A percentile compares a stretch with the other conserved stretches of the same genome.
phyloP scores from a whole-genome alignment of 305 asterid species.

The Solanum chacoense region DNA sequence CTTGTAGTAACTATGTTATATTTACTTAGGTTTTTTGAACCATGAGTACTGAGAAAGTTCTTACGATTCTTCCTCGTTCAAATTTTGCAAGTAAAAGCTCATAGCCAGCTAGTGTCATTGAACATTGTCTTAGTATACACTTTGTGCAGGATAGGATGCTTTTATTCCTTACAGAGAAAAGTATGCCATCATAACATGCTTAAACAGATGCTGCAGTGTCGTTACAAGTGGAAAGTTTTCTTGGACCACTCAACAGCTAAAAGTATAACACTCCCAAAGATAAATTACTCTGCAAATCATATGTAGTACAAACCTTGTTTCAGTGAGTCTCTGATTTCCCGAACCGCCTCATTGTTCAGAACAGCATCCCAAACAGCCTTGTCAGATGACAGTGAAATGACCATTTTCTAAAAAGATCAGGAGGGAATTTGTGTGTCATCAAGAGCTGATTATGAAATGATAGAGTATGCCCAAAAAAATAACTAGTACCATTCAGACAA shows the following conservation, averaged over 20 bases:
- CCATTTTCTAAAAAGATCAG: constrained; percentile 42
- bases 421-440: background rate
- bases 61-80: background rate
- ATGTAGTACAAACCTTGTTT: constrained; percentile 30
- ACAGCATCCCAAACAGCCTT: constrained; percentile 81
- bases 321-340: constrained; percentile 48
- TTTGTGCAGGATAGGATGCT: background rate
- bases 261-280: background rate
- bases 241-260: background rate
- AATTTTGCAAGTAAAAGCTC: background rate
- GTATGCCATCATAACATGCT: background rate
- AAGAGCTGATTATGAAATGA: background rate
- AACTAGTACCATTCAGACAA: background rate
- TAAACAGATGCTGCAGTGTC: background rate
- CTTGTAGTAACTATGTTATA: background rate
- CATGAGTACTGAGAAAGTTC: background rate
- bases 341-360: constrained; percentile 60
- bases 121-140: background rate
- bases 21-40: background rate
- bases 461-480: background rate
- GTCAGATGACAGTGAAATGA: constrained; percentile 60
- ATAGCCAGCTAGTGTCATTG: background rate
- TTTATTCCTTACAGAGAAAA: background rate
- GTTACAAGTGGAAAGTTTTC: background rate
- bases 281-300: background rate